Evolutionary conservation across 768 basidiomycete genomes (phyloP), one percentile per base, ranked within the genome.

Genomic region (Daedaleopsis nitida): DNA sequence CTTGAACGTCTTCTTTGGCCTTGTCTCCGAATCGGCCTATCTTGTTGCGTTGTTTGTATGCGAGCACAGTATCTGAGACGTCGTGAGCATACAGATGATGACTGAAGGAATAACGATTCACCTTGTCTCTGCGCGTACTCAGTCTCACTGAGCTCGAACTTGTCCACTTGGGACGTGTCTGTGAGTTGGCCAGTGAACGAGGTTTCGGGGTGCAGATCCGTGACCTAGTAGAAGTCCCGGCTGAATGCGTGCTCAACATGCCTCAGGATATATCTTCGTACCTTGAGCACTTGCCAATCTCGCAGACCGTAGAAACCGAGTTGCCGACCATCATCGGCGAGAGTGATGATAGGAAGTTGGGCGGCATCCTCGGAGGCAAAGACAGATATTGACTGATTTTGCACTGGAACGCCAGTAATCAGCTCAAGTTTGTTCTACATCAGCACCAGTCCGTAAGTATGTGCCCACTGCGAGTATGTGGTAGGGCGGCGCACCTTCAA

Each of bases 341-440:
- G 77, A 5, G 77, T 70, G 5, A 79, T 82, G 13, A 90, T 67
- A 10, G 83, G n/a, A n/a, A n/a, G 75, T 42, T 76, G 74, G 1
- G 75, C 69, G 60, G 85, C 83, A 11, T 76, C 78, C 51, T 87
- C 83, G 2, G 86, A 82, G 4, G 85, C 81, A 37, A 83, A 80
- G 10, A 97, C 72, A 0, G 81, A 74, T 48, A 98, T 83, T 1
- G 72, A 63, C 70, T 98, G 96, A 64, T 89, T 88, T 54, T 77
- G 77, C 3, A 82, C 80, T 1, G 91, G 86, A 53, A 98, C 89
- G 23, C 96, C 96, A n/a, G 96, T 98, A 68, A 97, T 85, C 57
- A 87, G 82, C 71, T 95, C 92, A 34, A 98, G 84, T 69, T 93
- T 97, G 58, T 68, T 65, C 71, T 71, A 48, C 16, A 24, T 32